Evolutionary conservation across 2,329 filamentous ascomycete species (phyloP).

Genomic region (Fusarium tricinctum): DNA sequence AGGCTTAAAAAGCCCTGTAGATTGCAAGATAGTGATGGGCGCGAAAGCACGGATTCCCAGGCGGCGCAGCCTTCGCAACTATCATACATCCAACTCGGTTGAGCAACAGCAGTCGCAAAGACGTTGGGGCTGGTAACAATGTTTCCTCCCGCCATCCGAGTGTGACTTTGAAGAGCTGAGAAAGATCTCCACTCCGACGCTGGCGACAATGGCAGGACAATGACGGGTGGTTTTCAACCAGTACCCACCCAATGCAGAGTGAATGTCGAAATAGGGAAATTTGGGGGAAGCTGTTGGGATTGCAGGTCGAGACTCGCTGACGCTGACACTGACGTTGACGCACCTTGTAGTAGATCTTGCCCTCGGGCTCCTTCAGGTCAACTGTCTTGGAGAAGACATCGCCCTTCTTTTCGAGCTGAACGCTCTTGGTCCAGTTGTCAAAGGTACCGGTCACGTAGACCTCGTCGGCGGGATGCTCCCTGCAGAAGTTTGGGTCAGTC

Average conservation of each 20-base stretch:
- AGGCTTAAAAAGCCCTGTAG: slow-evolving; percentile 45
- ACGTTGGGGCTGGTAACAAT: slow-evolving; percentile 8
- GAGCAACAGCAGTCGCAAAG: slow-evolving; percentile 36
- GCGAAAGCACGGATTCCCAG: slow-evolving; percentile 40
- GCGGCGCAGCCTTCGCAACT: slow-evolving; percentile 29
- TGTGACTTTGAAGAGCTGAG: slow-evolving; percentile 4
- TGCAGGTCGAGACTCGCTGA: slow-evolving; percentile 27
- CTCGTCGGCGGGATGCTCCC: slow-evolving; percentile 85
- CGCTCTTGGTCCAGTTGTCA: slow-evolving; percentile 91
- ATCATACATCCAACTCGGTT: slow-evolving; percentile 21
- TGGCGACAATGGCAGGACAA: slow-evolving; percentile 11
- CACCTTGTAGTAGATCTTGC: slow-evolving; percentile 97
- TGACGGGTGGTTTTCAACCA: slow-evolving; percentile 6
- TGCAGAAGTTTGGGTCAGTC: slow-evolving; percentile 58
- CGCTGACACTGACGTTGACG: slow-evolving; percentile 52
- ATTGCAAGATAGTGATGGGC: slow-evolving; percentile 41
- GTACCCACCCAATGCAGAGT: slow-evolving; percentile 11
- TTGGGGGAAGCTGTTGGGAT: slow-evolving; percentile 15
- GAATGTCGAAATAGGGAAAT: slow-evolving; percentile 18
- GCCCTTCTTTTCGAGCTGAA: slow-evolving; percentile 83
- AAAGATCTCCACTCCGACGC: slow-evolving; percentile 24
- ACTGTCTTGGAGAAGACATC: slow-evolving; percentile 86
- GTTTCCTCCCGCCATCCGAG: slow-evolving; percentile 15
- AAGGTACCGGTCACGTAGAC: slow-evolving; percentile 97
- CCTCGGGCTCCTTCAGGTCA: slow-evolving; percentile 71